Percentiles rank a stretch among this genome's conserved stretches.
These are phyloP conservation scores for Penicillium occitanis DNA, from an alignment of 2,329 filamentous ascomycete species.

Conservation along the genomic window DNA sequence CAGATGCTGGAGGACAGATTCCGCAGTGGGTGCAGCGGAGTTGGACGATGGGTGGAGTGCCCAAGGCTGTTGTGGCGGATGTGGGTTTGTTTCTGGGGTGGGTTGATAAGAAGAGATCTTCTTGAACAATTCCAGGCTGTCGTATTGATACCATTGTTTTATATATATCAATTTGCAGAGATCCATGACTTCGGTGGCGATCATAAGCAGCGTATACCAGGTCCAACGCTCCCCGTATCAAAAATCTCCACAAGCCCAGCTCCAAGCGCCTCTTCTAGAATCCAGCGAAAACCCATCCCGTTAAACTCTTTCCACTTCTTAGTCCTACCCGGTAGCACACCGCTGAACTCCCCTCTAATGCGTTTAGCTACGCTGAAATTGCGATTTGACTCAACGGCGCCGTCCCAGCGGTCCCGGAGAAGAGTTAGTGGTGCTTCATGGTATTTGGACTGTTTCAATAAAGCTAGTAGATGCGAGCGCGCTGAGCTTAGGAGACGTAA, in stretches of 20 bases:
- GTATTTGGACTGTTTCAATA: constrained; percentile 54
- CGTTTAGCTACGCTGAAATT: constrained; percentile 52
- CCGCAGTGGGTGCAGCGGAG: constrained; percentile 40
- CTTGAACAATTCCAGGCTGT: neutral
- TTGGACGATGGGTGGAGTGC: constrained; percentile 39
- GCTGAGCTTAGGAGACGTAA: constrained; percentile 57
- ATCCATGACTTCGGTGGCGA: neutral
- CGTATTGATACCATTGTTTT: neutral
- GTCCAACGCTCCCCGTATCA: constrained; percentile 62
- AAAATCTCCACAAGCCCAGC: constrained; percentile 62
- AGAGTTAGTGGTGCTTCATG: constrained; percentile 56
- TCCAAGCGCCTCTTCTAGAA: constrained; percentile 61
- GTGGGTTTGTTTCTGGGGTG: constrained; percentile 42
- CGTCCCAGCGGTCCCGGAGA: constrained; percentile 63
- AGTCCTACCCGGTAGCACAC: constrained; percentile 57
- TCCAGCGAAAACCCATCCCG: constrained; percentile 61
- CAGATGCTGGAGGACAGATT: constrained; percentile 38
- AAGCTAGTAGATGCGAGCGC: constrained; percentile 54
- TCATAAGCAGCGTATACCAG: constrained; percentile 49
- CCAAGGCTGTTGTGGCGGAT: constrained; percentile 39
- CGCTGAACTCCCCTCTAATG: constrained; percentile 56
- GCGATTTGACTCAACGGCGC: constrained; percentile 53
- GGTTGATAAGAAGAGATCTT: constrained; percentile 23
- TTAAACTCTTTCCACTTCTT: constrained; percentile 64
- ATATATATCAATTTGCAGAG: neutral